Base-by-base conservation (phyloP, 768 basidiomycete species). In the Daedalea quercina region DNA sequence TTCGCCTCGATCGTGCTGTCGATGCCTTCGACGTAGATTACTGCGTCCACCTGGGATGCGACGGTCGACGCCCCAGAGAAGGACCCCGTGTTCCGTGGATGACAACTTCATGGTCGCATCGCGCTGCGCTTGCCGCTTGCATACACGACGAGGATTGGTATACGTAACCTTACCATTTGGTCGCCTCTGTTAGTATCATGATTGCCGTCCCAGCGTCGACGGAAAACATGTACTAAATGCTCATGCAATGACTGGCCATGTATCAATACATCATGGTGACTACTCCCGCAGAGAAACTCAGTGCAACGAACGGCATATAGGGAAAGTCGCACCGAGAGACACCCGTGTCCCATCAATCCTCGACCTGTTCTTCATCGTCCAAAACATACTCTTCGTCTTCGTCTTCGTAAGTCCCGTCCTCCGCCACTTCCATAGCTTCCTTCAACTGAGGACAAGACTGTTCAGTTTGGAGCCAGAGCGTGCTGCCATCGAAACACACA, bases 381-480 rank as follows among this genome's bases (percentile, higher is more conserved):
- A 54, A 51, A 31, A 52, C 49, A 34, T 57, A 54, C 40, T 58
- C 60, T 11, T 60, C 60, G 2, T 62, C 64, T 12, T 66, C 66
- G 23, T 59, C 61, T 9, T 67, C 70, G 19, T 52, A 59, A 3
- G 72, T 68, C 3, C 79, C 78, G 15, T 73, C 70, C 11, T 81
- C 77, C 9, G 77, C 78, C 45, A 82, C 84, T 6, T 87, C 85
- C 88, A 90, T 91, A 7, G 87, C 79, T 64, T 91, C 87, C 64
- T 85, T 92, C 53, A 92, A 70, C 89, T 88, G 44, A n/a, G 55
- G 7, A 52, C 37, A 50, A 37, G 44, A 31, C 20, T n/a, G n/a
- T n/a, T n/a, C n/a, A n/a, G n/a, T 28, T 41, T 1, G 19, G 26
- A 31, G 33, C 7, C 48, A 28, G 22, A n/a, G 22, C 9, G 47